Base-by-base conservation (phyloP, 176 grass and related monocot species). In the Ensete glaucum region DNA sequence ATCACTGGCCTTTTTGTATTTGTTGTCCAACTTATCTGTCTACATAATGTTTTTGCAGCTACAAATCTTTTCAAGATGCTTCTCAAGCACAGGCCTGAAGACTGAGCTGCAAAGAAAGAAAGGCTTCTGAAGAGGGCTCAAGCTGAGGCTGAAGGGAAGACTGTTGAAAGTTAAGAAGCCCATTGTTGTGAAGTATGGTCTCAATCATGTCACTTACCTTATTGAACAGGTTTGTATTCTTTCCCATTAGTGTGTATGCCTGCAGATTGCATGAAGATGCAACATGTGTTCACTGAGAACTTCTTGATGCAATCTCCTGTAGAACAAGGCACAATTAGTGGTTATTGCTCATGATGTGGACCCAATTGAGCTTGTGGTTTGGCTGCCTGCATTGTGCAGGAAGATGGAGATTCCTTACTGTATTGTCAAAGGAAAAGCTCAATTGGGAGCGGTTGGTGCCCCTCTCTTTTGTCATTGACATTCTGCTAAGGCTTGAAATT, bases 391-490 rank as follows among this genome's bases (percentile, higher is more conserved):
- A 34, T 81, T 91, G 10, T 91, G 89, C 79, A 87, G 85, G 82
- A 85, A 91, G 73, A 91, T 91, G 89, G 89, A 91, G 80, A 81
- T 91, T 2, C 89, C 89, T 43, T 91, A 85, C 82, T 91, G 89
- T 67, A 88, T 91, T 24, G 89, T 91, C 25, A 91, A 91, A 27
- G 89, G 89, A 67, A 91, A 88, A 27, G 85, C 89, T 11, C 89
- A 85, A 2, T 85, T 91, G 80, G 89, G 88, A 85, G 73, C 82
- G 69, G 88, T 91, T 85, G 21, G 22, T 29, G 9, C 11, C n/a
- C 11, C 7, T 22, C 17, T 11, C 51, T 26, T 21, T 10, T 34
- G 1, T 25, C 29, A 14, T 25, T 43, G 15, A 29, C 58, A 21
- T 27, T 57, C 25, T 74, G 11, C 72, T 58, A 74, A 29, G 49